phyloP scores from a whole-genome alignment of 1,284 basidiomycete genomes.

The Schizophyllum commune region DNA sequence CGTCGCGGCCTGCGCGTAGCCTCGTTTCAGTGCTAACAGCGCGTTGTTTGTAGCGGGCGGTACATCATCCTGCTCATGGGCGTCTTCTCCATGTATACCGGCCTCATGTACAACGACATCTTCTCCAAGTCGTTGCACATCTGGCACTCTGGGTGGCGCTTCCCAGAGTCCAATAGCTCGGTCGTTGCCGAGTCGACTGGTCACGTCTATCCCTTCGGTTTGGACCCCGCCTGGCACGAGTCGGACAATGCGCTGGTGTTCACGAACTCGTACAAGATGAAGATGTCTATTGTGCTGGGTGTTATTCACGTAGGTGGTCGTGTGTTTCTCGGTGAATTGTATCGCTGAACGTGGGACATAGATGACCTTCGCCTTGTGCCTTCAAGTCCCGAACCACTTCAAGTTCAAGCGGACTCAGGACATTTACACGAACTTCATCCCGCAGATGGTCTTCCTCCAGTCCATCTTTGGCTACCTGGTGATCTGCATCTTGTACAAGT shows the following conservation, averaged over 20 bases:
- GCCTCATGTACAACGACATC: slow-evolving; percentile 98
- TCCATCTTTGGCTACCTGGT: slow-evolving; percentile 97
- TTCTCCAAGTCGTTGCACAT: slow-evolving; percentile 92
- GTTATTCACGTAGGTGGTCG: slow-evolving; percentile 80
- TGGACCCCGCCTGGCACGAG: slow-evolving; percentile 96
- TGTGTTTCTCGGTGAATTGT: slow-evolving; percentile 8
- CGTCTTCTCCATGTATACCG: slow-evolving; percentile 90
- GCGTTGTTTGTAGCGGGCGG: slow-evolving; percentile 58
- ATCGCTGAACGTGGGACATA: slow-evolving; percentile 22
- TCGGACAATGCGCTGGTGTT: slow-evolving; percentile 91
- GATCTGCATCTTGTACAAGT: slow-evolving; percentile 95
- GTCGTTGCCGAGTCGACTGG: slow-evolving; percentile 53
- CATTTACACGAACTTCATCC: slow-evolving; percentile 92
- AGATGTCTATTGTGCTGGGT: slow-evolving; percentile 97
- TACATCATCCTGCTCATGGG: slow-evolving; percentile 99
- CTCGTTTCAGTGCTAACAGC: slow-evolving; percentile 2
- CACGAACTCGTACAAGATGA: slow-evolving; percentile 99
- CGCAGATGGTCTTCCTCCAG: slow-evolving; percentile 95
- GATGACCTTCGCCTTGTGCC: slow-evolving; percentile 98
- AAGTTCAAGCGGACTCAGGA: slow-evolving; percentile 84
- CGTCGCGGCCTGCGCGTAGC: slow-evolving; percentile 24
- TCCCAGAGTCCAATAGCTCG: slow-evolving; percentile 50
- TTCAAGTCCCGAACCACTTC: slow-evolving; percentile 93
- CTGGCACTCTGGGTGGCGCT: slow-evolving; percentile 87
- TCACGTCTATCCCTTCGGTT: slow-evolving; percentile 82